Conservation (phyloP, 1,284 basidiomycete species). For the Tetrapyrgos nigripes region DNA sequence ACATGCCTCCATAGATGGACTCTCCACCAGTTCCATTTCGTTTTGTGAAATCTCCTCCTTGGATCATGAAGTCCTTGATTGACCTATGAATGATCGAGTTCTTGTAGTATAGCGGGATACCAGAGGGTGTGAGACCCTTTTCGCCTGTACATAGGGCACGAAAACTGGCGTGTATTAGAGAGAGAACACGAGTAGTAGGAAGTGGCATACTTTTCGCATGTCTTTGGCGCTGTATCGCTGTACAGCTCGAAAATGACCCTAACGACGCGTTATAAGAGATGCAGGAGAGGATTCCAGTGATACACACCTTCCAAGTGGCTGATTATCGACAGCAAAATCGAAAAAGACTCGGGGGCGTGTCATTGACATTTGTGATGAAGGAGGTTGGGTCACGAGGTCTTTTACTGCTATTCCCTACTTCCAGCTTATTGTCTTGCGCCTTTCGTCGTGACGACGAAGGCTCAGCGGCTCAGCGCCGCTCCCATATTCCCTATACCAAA, state of each 20-base stretch:
- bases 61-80: slow-evolving; percentile 90
- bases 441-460: not conserved
- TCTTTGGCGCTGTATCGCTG: slow-evolving; percentile 78
- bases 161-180: slow-evolving; percentile 60
- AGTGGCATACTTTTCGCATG: slow-evolving; percentile 72
- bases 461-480: not conserved
- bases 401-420: not conserved
- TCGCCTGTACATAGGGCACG: slow-evolving; percentile 90
- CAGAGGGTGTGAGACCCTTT: slow-evolving; percentile 72
- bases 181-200: not conserved
- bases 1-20: slow-evolving; percentile 79
- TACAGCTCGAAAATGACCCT: slow-evolving; percentile 87
- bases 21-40: slow-evolving; percentile 85
- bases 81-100: slow-evolving; percentile 80
- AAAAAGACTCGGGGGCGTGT: slow-evolving; percentile 70
- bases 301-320: slow-evolving; percentile 64
- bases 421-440: not conserved
- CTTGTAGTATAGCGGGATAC: slow-evolving; percentile 83
- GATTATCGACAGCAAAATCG: slow-evolving; percentile 62
- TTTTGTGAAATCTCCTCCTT: slow-evolving; percentile 82
- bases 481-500: slow-evolving; percentile 16
- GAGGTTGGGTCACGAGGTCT: not conserved
- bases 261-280: slow-evolving; percentile 9
- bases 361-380: slow-evolving; percentile 25
- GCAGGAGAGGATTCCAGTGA: slow-evolving; percentile 11